phyloP scores from a whole-genome alignment of 768 basidiomycete species.

The Tulasnella sp. region DNA sequence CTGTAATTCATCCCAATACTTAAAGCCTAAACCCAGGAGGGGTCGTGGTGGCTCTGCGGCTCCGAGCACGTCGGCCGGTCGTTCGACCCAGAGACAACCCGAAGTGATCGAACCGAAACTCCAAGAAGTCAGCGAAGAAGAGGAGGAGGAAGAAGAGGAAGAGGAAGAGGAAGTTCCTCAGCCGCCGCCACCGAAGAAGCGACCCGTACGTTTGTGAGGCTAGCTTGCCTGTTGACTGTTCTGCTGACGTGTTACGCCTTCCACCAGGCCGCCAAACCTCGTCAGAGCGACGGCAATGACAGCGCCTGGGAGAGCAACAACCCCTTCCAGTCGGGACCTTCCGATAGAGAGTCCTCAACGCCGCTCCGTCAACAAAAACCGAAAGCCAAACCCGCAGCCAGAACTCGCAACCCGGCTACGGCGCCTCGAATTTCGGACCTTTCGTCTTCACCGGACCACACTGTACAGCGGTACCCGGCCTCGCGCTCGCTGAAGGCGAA shows the following conservation, averaged over 20 bases:
- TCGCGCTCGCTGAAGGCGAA: neutral
- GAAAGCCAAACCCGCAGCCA: neutral
- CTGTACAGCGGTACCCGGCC: conserved; percentile 26
- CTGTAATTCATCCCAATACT: neutral
- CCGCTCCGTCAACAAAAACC: neutral
- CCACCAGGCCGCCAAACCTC: neutral
- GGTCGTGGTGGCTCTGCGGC: neutral
- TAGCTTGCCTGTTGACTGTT: neutral
- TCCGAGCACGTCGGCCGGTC: neutral
- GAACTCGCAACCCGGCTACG: neutral
- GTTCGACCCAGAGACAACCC: neutral
- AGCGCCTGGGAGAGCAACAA: conserved; percentile 84
- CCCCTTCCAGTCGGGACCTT: conserved; percentile 71
- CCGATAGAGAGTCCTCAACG: conserved; percentile 31
- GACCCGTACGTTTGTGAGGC: neutral
- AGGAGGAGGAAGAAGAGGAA: neutral
- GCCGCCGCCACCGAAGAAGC: neutral
- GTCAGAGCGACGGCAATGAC: conserved; percentile 33
- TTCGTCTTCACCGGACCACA: conserved; percentile 65
- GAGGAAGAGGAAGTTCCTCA: neutral
- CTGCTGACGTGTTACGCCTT: neutral
- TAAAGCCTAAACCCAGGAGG: neutral
- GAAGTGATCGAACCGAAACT: neutral
- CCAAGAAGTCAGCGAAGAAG: neutral
- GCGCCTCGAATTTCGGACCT: neutral